Conservation (phyloP, 371 early-diverging fungal species). For the Rhizopus delemar region DNA sequence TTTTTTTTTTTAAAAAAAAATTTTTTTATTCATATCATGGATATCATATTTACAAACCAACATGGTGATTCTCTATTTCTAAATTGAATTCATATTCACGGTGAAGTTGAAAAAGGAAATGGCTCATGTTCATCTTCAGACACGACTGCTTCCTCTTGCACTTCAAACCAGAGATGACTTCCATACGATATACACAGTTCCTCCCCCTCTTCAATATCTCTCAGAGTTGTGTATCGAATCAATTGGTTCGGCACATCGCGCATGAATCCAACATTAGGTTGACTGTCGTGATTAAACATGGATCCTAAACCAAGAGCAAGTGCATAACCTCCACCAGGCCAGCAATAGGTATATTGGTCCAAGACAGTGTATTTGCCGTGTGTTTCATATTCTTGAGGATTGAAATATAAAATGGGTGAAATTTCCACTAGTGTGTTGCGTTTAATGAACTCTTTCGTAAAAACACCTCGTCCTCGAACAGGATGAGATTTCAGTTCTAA, state of each 20-base stretch:
- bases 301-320: constrained; percentile 71
- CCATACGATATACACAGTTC: constrained; percentile 76
- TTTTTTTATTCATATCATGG: too few relatives aligned
- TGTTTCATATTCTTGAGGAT: constrained; percentile 52
- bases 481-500: constrained; percentile 54
- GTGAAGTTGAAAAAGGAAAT: constrained; percentile 13
- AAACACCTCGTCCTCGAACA: constrained; percentile 63
- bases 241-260: constrained; percentile 56
- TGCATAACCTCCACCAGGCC: constrained; percentile 65
- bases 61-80: too few relatives aligned
- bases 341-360: constrained; percentile 72
- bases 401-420: constrained; percentile 63
- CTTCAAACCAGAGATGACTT: constrained; percentile 68
- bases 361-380: constrained; percentile 64
- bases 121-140: constrained; percentile 22
- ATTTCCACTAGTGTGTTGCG: constrained; percentile 59
- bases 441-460: constrained; percentile 42
- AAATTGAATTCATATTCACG: too few relatives aligned
- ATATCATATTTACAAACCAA: too few relatives aligned
- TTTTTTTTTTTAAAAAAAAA: too few relatives aligned
- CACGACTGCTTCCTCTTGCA: constrained; percentile 13
- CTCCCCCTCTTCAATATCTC: constrained; percentile 57
- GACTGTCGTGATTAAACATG: constrained; percentile 67
- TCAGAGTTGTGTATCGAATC: constrained; percentile 60
- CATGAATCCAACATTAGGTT: constrained; percentile 67